Conservation (phyloP, 345 rosid genomes). For the Bretschneidera sinensis region DNA sequence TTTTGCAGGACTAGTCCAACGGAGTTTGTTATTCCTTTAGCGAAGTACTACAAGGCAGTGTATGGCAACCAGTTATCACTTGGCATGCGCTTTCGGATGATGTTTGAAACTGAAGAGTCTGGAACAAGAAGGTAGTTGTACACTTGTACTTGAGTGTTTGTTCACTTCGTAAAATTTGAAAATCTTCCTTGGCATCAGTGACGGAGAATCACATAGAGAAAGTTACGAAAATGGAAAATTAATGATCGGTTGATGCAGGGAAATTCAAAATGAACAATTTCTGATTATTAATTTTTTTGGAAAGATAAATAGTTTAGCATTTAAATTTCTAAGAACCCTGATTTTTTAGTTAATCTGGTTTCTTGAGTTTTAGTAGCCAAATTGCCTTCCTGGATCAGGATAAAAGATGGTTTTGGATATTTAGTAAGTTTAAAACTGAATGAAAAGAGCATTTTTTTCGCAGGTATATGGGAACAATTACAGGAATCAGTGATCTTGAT, state of each 20-base stretch:
- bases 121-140: slow-evolving; percentile 65
- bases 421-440: background rate
- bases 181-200: slow-evolving; percentile 4
- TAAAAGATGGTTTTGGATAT: slow-evolving; percentile 2
- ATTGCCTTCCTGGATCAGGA: background rate
- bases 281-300: background rate
- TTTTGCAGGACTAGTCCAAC: slow-evolving; percentile 75
- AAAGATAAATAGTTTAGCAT: background rate
- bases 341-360: background rate
- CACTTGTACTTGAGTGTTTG: background rate
- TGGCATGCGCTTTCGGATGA: slow-evolving; percentile 94
- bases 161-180: slow-evolving; percentile 3
- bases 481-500: slow-evolving; percentile 82
- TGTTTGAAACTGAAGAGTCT: slow-evolving; percentile 97
- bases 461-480: slow-evolving; percentile 96
- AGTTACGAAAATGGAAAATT: background rate
- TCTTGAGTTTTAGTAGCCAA: slow-evolving; percentile 4
- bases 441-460: slow-evolving; percentile 16
- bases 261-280: background rate
- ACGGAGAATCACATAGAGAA: too few relatives aligned
- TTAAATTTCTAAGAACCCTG: too few relatives aligned
- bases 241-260: background rate
- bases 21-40: slow-evolving; percentile 91
- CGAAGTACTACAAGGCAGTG: slow-evolving; percentile 85
- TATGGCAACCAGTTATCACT: slow-evolving; percentile 68